A percentile compares a stretch with the other conserved stretches of the same genome.
Evolutionary conservation across 2,329 filamentous ascomycete species (phyloP).

Genomic region (Diaporthe citriasiana): DNA sequence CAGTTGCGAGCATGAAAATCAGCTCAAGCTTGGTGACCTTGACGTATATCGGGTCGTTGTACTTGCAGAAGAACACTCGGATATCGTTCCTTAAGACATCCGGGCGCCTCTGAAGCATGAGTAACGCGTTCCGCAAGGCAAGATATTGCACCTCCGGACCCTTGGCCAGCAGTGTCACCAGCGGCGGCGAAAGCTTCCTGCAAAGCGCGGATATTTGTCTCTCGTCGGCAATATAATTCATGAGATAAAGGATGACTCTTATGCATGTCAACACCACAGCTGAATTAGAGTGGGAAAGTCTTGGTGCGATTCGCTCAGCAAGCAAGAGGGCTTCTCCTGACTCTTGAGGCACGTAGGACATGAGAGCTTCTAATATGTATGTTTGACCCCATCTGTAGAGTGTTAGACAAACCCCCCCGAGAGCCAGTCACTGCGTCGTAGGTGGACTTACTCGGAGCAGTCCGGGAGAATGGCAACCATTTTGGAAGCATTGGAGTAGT

Average conservation of each 20-base stretch:
- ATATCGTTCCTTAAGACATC: slow-evolving; percentile 97
- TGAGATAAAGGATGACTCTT: slow-evolving; percentile 94
- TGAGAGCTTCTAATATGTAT: slow-evolving; percentile 96
- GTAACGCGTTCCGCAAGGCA: slow-evolving; percentile 89
- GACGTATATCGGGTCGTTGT: slow-evolving; percentile 99
- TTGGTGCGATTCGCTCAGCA: slow-evolving; percentile 94
- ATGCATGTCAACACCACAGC: slow-evolving; percentile 97
- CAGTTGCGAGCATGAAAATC: slow-evolving; percentile 98
- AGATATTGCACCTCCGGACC: slow-evolving; percentile 99
- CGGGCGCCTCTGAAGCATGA: slow-evolving; percentile 92
- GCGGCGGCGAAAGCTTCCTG: slow-evolving; percentile 91
- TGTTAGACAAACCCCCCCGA: slow-evolving; percentile 3
- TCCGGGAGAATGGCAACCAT: slow-evolving; percentile 97
- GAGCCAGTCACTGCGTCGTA: background rate
- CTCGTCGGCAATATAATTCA: slow-evolving; percentile 97
- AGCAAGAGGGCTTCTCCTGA: slow-evolving; percentile 88
- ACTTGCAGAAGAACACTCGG: slow-evolving; percentile 99
- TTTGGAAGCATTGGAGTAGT: slow-evolving; percentile 97
- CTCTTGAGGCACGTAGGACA: slow-evolving; percentile 97
- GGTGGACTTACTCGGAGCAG: slow-evolving; percentile 86
- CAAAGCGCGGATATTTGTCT: slow-evolving; percentile 90
- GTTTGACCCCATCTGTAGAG: slow-evolving; percentile 91
- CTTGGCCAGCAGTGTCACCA: slow-evolving; percentile 95
- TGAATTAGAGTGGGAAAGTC: slow-evolving; percentile 96
- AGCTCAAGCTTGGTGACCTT: slow-evolving; percentile 99